A percentile compares a stretch with the other conserved stretches of the same genome.
phyloP scores from a whole-genome alignment of 208 protist species.

The Blechomonas ayalai region DNA sequence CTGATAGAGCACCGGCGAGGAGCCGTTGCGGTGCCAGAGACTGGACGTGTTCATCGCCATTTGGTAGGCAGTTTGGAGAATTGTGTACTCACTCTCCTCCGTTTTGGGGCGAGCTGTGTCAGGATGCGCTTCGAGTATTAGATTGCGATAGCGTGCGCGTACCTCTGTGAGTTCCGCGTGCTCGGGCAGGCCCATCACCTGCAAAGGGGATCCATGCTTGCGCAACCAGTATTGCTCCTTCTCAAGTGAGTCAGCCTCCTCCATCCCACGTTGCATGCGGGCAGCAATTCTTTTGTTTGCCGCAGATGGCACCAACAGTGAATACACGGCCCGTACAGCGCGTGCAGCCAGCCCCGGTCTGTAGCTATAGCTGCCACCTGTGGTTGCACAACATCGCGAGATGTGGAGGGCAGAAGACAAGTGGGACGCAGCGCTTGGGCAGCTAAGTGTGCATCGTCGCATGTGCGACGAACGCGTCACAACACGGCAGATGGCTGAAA shows the following conservation, averaged over 20 bases:
- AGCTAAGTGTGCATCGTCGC: no score
- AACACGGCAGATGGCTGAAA: constrained; percentile 2
- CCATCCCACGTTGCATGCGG: constrained; percentile 51
- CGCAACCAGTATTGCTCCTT: constrained; percentile 62
- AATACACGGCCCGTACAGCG: constrained; percentile 29
- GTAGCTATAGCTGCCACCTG: constrained; percentile 63
- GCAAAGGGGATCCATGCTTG: constrained; percentile 67
- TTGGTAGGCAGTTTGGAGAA: constrained; percentile 61
- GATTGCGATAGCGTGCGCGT: constrained; percentile 55
- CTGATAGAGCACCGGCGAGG: constrained; percentile 44
- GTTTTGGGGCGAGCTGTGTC: constrained; percentile 32
- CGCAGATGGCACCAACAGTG: constrained; percentile 19
- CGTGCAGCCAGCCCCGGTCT: constrained; percentile 38
- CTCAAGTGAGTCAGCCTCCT: constrained; percentile 48
- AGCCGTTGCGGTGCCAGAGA: constrained; percentile 74
- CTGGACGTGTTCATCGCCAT: constrained; percentile 59
- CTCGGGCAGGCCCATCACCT: constrained; percentile 74
- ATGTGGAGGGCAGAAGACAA: no score
- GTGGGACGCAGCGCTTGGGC: background rate
- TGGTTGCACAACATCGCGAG: constrained; percentile 18
- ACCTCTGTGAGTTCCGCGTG: constrained; percentile 63
- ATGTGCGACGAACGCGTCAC: background rate
- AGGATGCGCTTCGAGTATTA: constrained; percentile 71
- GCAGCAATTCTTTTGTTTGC: constrained; percentile 29
- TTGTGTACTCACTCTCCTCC: constrained; percentile 38